A percentile compares a stretch with the other conserved stretches of the same genome.
These are phyloP conservation scores for Orobanche coerulescens DNA, from an alignment of 257 asterid species.

Conservation along the genomic window DNA sequence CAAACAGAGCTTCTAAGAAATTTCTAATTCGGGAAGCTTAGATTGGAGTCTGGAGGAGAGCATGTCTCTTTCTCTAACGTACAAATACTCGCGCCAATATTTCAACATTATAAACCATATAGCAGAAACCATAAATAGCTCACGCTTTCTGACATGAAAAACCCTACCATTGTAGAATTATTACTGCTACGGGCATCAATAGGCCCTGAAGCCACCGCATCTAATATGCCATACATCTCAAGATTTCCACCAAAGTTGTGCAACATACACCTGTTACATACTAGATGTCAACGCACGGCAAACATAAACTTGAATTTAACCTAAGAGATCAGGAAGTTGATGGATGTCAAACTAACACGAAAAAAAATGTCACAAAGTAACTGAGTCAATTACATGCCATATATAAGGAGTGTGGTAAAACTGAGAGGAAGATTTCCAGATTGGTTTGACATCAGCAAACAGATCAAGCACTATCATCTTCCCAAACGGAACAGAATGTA, in stretches of 20 bases:
- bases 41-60: not conserved
- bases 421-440: conserved; percentile 87
- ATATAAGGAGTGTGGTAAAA: conserved; percentile 87
- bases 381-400: conserved; percentile 46
- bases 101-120: not conserved
- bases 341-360: conserved; percentile 7
- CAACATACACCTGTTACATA: conserved; percentile 83
- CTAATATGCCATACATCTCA: conserved; percentile 92
- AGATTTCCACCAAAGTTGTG: conserved; percentile 98
- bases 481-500: conserved; percentile 96
- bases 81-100: not conserved
- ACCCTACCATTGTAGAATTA: conserved; percentile 82
- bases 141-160: not conserved
- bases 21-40: not conserved
- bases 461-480: conserved; percentile 98
- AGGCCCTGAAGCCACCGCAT: conserved; percentile 92
- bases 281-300: conserved; percentile 6
- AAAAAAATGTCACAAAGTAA: conserved; percentile 1
- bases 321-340: conserved; percentile 8
- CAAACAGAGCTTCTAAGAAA: no score
- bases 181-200: conserved; percentile 71
- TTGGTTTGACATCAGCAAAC: conserved; percentile 93
- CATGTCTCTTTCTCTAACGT: not conserved
- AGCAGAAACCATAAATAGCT: not conserved
- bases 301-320: conserved; percentile 7